These are phyloP conservation scores for Mycogone perniciosa DNA, from an alignment of 2,329 filamentous ascomycete species.

Conservation along the genomic window DNA sequence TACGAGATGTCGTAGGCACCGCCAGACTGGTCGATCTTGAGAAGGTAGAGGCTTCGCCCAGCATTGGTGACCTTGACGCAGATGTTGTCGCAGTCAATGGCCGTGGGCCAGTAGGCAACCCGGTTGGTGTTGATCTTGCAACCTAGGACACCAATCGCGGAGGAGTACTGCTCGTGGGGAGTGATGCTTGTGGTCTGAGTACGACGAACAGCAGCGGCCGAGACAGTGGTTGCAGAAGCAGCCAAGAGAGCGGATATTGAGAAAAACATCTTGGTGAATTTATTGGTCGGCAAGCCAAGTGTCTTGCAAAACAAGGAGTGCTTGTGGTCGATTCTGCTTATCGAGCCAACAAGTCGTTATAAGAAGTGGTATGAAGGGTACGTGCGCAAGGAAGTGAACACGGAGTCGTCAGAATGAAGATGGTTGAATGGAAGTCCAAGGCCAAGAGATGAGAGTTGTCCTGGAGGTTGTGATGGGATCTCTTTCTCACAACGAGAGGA, in stretches of 20 bases:
- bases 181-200: constrained; percentile 35
- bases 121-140: constrained; percentile 57
- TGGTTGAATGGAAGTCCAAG: constrained; percentile 6
- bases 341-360: constrained; percentile 1
- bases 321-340: constrained; percentile 5
- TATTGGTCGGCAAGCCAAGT: neutral
- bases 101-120: constrained; percentile 53
- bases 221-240: constrained; percentile 24
- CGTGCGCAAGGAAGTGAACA: constrained; percentile 9
- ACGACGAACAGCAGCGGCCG: constrained; percentile 21
- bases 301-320: constrained; percentile 7
- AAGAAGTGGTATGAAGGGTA: neutral
- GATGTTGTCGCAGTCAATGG: constrained; percentile 48
- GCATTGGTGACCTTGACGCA: constrained; percentile 48
- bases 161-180: constrained; percentile 51
- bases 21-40: constrained; percentile 50
- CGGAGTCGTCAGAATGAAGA: constrained; percentile 9
- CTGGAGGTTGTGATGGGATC: neutral
- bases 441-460: constrained; percentile 1
- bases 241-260: constrained; percentile 25
- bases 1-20: constrained; percentile 55
- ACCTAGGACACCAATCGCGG: constrained; percentile 51
- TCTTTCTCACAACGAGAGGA: constrained; percentile 2
- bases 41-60: constrained; percentile 48
- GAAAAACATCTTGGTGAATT: constrained; percentile 10